phyloP scores from a whole-genome alignment of 2,329 filamentous ascomycete genomes.

The Chaetomium sp. region DNA sequence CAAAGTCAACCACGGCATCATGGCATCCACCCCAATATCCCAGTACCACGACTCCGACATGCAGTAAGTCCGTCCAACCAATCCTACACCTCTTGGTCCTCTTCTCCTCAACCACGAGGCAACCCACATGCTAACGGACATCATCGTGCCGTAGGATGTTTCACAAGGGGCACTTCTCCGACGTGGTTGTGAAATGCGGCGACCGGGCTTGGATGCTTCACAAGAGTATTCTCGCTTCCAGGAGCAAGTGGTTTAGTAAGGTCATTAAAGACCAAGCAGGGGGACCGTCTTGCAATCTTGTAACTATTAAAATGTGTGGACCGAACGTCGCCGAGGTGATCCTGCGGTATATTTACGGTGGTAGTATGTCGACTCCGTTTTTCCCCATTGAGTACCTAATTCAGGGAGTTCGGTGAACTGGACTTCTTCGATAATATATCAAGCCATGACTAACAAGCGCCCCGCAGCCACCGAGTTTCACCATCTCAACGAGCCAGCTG shows the following conservation, averaged over 20 bases:
- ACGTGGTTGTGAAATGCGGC: conserved; percentile 22
- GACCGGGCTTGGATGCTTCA: conserved; percentile 22
- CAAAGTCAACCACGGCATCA: background rate
- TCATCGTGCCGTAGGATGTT: conserved; percentile 14
- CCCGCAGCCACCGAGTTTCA: conserved; percentile 18
- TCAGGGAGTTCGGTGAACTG: background rate
- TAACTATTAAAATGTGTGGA: conserved; percentile 17
- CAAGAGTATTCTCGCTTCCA: conserved; percentile 23
- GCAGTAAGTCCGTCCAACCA: too few relatives aligned
- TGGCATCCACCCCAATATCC: background rate
- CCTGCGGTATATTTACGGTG: conserved; percentile 24
- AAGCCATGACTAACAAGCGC: background rate
- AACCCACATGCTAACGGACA: background rate
- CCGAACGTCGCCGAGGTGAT: conserved; percentile 18
- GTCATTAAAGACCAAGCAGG: conserved; percentile 19
- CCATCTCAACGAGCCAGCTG: background rate
- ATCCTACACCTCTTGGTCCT: too few relatives aligned
- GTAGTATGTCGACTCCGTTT: conserved; percentile 9
- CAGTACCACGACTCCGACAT: too few relatives aligned
- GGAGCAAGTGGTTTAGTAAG: conserved; percentile 25
- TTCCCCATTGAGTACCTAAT: background rate
- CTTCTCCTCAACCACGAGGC: background rate
- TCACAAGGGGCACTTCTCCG: conserved; percentile 18
- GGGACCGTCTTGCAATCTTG: conserved; percentile 12
- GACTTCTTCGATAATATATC: background rate